phyloP scores from a whole-genome alignment of 164 flowering plant species.

The Sextonia rubra region DNA sequence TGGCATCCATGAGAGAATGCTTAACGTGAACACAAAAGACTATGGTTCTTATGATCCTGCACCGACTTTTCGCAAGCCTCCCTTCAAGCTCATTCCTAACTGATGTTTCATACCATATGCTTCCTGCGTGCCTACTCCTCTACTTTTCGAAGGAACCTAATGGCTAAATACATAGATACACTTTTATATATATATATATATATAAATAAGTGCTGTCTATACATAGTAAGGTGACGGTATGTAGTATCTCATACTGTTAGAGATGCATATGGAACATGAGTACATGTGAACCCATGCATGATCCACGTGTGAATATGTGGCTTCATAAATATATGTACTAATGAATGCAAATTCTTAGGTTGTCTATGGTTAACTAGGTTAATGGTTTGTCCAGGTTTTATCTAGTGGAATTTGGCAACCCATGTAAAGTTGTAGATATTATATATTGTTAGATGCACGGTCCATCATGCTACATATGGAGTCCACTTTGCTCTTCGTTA shows the following conservation, averaged over 20 bases:
- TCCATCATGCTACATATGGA: too few relatives aligned
- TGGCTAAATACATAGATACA: neutral
- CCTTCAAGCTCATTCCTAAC: conserved; percentile 87
- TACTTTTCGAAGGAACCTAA: neutral
- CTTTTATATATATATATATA: too few relatives aligned
- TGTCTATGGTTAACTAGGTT: too few relatives aligned
- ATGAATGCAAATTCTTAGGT: too few relatives aligned
- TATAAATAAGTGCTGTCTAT: conserved; percentile 1
- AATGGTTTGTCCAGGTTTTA: too few relatives aligned
- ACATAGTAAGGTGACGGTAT: neutral
- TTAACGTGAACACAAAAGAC: conserved; percentile 53
- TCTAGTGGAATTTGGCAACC: too few relatives aligned
- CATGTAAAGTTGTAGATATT: too few relatives aligned
- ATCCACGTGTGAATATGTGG: too few relatives aligned
- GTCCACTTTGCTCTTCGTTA: too few relatives aligned
- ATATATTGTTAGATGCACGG: too few relatives aligned
- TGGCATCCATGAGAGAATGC: conserved; percentile 43
- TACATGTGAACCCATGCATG: neutral
- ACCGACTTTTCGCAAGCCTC: conserved; percentile 74
- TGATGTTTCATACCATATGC: conserved; percentile 17
- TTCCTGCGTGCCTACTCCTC: neutral
- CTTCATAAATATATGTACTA: too few relatives aligned
- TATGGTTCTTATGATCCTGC: conserved; percentile 75
- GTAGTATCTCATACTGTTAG: neutral
- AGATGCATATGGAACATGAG: neutral